Conservation (phyloP, 2,329 filamentous ascomycete genomes). For the Dactylellina sp. region DNA sequence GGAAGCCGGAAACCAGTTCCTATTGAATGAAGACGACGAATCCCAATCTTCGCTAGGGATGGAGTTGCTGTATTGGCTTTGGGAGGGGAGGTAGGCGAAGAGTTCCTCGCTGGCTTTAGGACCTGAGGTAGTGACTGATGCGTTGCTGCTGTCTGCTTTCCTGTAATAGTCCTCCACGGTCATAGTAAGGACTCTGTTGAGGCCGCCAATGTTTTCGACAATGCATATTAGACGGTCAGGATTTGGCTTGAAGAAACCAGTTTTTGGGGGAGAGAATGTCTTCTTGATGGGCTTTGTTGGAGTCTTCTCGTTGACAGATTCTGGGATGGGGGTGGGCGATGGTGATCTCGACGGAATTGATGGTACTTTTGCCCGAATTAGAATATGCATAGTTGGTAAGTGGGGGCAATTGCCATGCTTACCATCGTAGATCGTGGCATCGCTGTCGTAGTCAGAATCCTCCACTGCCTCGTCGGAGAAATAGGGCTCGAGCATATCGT, state of each 20-base stretch:
- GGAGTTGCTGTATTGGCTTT: conserved; percentile 48
- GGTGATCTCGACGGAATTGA: conserved; percentile 51
- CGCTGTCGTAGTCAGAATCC: conserved; percentile 53
- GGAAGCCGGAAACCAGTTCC: conserved; percentile 37
- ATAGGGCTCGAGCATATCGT: conserved; percentile 53
- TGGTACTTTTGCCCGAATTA: conserved; percentile 32
- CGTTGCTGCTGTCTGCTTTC: conserved; percentile 34
- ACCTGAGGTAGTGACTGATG: conserved; percentile 34
- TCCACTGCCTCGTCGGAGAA: conserved; percentile 49
- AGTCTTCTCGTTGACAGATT: conserved; percentile 47
- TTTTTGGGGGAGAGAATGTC: conserved; percentile 31
- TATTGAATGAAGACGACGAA: conserved; percentile 47
- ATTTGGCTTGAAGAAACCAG: conserved; percentile 47
- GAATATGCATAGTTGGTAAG: conserved; percentile 13
- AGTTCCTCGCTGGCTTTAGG: conserved; percentile 53
- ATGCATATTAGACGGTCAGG: conserved; percentile 46
- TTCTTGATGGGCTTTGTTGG: conserved; percentile 40
- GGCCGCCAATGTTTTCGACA: conserved; percentile 38
- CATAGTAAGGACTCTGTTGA: conserved; percentile 47
- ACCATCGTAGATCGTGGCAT: conserved; percentile 52
- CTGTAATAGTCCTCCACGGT: conserved; percentile 42
- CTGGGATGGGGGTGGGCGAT: conserved; percentile 48
- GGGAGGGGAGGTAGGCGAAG: conserved; percentile 47
- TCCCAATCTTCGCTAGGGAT: conserved; percentile 53
- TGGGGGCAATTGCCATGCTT: conserved; percentile 11